Percentiles rank a stretch among this genome's conserved stretches.
These are phyloP conservation scores for Botrytis sinoallii DNA, from an alignment of 2,329 filamentous ascomycete species.

Conservation along the genomic window DNA sequence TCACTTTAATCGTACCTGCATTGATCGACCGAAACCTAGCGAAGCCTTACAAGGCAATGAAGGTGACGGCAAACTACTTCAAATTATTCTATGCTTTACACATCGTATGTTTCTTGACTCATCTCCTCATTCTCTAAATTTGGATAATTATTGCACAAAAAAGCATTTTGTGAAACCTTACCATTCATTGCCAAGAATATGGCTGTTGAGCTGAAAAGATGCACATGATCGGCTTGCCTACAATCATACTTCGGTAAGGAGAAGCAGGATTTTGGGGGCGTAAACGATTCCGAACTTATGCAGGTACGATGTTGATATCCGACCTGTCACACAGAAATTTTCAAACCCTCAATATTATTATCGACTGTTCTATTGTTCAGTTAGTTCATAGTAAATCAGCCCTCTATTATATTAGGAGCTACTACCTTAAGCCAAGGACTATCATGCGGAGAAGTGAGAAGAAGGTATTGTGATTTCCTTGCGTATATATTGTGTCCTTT, in stretches of 20 bases:
- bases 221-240: slow-evolving; percentile 3
- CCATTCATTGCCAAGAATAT: slow-evolving; percentile 15
- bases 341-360: background rate
- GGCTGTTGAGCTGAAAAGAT: slow-evolving; percentile 16
- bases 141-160: background rate
- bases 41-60: background rate
- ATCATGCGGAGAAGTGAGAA: background rate
- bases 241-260: background rate
- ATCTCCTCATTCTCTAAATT: slow-evolving; percentile 15
- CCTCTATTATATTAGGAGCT: background rate
- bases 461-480: background rate
- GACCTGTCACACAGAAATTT: slow-evolving; percentile 2
- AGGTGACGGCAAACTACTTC: background rate
- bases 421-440: background rate
- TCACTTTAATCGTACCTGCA: slow-evolving; percentile 3
- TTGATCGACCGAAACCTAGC: slow-evolving; percentile 4
- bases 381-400: background rate
- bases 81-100: background rate
- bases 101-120: background rate
- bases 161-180: background rate
- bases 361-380: background rate
- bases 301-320: slow-evolving; percentile 16
- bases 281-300: slow-evolving; percentile 6
- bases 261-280: slow-evolving; percentile 7
- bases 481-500: slow-evolving; percentile 5